These are phyloP conservation scores for Pseudisothecium myosuroides DNA, from an alignment of 225 moss, liverwort and hornwort genomes.

Conservation along the genomic window DNA sequence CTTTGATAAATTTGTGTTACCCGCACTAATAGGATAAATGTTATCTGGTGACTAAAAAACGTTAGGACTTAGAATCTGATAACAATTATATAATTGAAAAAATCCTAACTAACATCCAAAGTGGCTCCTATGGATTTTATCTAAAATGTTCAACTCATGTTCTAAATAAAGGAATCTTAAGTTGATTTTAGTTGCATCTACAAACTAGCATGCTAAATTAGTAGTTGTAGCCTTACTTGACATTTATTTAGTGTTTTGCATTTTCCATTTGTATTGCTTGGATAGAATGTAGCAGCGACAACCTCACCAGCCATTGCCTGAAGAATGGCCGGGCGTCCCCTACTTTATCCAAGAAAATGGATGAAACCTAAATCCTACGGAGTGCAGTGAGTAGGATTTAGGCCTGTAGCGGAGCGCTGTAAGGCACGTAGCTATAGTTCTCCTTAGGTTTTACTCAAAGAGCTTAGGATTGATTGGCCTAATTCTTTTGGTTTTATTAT, in stretches of 20 bases:
- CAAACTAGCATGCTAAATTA: background rate
- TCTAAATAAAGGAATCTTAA: background rate
- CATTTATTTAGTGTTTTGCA: background rate
- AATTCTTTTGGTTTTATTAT: no score
- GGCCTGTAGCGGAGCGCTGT: no score
- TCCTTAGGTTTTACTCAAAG: no score
- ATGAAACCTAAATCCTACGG: no score
- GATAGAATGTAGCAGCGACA: no score
- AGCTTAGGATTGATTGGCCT: no score
- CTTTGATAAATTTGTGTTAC: background rate
- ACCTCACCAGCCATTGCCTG: no score
- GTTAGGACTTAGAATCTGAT: background rate
- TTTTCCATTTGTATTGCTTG: background rate
- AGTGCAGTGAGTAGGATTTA: no score
- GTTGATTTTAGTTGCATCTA: background rate
- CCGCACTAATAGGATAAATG: background rate
- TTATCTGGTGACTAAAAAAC: rapidly evolving
- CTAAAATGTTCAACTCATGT: background rate
- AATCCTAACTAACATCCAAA: background rate
- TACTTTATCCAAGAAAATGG: no score
- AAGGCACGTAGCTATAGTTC: no score
- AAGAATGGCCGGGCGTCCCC: no score
- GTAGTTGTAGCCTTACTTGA: background rate
- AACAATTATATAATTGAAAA: background rate
- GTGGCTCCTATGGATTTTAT: background rate